Conservation (phyloP, 441 rosid genomes). For the Gossypium gossypioides region DNA sequence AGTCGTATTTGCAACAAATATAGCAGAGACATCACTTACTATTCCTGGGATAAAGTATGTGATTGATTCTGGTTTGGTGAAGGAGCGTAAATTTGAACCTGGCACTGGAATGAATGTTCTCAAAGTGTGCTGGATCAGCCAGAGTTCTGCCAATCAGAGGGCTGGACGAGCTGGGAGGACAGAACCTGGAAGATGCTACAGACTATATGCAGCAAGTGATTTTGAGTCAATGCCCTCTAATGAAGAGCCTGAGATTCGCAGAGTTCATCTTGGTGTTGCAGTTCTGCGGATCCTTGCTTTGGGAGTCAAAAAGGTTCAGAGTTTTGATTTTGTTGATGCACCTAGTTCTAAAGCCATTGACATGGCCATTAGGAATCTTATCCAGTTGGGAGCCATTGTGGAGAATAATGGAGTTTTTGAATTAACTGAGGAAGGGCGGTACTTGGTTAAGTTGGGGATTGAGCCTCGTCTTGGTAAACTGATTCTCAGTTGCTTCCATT, state of each 20-base stretch:
- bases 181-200: constrained; percentile 72
- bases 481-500: constrained; percentile 43
- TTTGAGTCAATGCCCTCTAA: constrained; percentile 48
- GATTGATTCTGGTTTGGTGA: constrained; percentile 74
- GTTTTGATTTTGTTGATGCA: constrained; percentile 81
- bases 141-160: constrained; percentile 83
- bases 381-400: constrained; percentile 64
- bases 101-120: constrained; percentile 73
- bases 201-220: constrained; percentile 50
- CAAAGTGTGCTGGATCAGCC: constrained; percentile 55
- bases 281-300: constrained; percentile 74
- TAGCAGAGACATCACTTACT: constrained; percentile 88
- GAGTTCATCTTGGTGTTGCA: constrained; percentile 89
- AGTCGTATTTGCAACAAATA: constrained; percentile 75
- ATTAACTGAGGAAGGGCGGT: constrained; percentile 51
- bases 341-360: constrained; percentile 61
- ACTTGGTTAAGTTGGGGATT: constrained; percentile 72
- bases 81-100: constrained; percentile 69
- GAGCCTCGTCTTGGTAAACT: constrained; percentile 88
- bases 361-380: constrained; percentile 62
- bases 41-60: constrained; percentile 85
- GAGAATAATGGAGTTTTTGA: constrained; percentile 32
- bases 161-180: constrained; percentile 99
- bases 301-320: constrained; percentile 45
- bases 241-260: constrained; percentile 77